phyloP scores from a whole-genome alignment of 768 basidiomycete genomes.

The Pulveroboletus sp. region DNA sequence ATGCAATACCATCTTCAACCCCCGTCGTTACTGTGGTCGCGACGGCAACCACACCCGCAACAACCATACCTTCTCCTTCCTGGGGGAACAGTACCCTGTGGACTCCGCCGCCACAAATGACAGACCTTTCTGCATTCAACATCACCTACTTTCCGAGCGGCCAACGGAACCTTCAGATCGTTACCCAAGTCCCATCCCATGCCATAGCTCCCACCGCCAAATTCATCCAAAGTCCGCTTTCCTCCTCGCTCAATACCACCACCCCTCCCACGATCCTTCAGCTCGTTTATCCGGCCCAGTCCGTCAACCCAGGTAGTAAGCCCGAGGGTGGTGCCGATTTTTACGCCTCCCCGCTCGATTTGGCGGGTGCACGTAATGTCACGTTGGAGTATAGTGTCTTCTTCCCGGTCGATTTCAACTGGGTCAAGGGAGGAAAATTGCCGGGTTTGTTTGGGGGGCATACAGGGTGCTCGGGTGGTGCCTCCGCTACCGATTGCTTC shows the following conservation, averaged over 20 bases:
- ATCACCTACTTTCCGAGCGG: conserved; percentile 54
- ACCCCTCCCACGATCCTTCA: conserved; percentile 48
- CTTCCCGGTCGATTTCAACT: conserved; percentile 71
- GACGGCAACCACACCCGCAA: neutral
- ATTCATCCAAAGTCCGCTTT: conserved; percentile 5
- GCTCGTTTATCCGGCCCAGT: conserved; percentile 62
- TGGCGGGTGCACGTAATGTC: conserved; percentile 48
- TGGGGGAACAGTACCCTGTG: conserved; percentile 36
- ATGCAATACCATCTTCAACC: neutral
- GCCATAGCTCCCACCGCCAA: conserved; percentile 26
- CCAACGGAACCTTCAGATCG: conserved; percentile 50
- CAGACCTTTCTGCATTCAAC: conserved; percentile 57
- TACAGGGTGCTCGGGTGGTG: conserved; percentile 66
- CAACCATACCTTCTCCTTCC: neutral
- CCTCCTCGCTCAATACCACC: conserved; percentile 17
- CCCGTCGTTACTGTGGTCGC: conserved; percentile 9
- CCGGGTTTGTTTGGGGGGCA: conserved; percentile 78
- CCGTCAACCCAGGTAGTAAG: conserved; percentile 60
- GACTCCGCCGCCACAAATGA: conserved; percentile 49
- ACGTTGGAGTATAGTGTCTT: conserved; percentile 69
- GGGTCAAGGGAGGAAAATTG: conserved; percentile 79
- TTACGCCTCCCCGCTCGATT: conserved; percentile 45
- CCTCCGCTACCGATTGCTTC: conserved; percentile 70
- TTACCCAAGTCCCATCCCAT: conserved; percentile 43
- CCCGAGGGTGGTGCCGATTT: conserved; percentile 76